These are phyloP conservation scores for Vaccinium macrocarpon DNA, from an alignment of 148 eudicot genomes.

Conservation along the genomic window DNA sequence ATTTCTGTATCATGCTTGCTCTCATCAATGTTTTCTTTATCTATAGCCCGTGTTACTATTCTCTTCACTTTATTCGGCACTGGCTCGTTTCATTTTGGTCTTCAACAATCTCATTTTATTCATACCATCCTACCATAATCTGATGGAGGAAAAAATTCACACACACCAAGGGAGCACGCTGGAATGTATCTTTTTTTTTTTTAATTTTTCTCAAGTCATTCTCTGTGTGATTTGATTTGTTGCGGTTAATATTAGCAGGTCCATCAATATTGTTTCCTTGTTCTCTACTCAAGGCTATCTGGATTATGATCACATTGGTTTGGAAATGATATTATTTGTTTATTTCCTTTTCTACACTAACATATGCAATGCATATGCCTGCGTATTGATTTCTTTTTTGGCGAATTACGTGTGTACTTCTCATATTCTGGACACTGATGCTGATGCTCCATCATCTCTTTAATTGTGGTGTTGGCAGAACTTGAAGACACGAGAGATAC, in stretches of 20 bases:
- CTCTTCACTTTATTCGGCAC: neutral
- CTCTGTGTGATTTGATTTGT: neutral
- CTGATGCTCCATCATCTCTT: neutral
- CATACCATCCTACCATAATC: neutral
- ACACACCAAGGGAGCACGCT: neutral
- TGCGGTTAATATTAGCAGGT: neutral
- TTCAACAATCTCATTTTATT: neutral
- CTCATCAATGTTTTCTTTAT: neutral
- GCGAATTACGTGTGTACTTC: neutral
- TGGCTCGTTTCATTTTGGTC: neutral
- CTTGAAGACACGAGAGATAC: conserved; percentile 51
- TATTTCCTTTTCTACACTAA: neutral
- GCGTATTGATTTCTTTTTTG: neutral
- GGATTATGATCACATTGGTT: neutral
- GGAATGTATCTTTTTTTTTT: neutral
- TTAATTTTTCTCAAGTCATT: neutral
- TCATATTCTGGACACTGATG: conserved; percentile 10
- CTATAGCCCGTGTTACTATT: neutral
- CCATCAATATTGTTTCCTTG: neutral
- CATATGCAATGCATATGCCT: neutral
- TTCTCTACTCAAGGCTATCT: neutral
- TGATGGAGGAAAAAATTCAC: neutral
- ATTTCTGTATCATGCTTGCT: neutral
- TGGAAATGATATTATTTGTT: neutral
- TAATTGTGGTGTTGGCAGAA: conserved; percentile 41